These are phyloP conservation scores for Kurtzmaniella quercitrusa DNA, from an alignment of 1,139 yeast species.

Conservation along the genomic window DNA sequence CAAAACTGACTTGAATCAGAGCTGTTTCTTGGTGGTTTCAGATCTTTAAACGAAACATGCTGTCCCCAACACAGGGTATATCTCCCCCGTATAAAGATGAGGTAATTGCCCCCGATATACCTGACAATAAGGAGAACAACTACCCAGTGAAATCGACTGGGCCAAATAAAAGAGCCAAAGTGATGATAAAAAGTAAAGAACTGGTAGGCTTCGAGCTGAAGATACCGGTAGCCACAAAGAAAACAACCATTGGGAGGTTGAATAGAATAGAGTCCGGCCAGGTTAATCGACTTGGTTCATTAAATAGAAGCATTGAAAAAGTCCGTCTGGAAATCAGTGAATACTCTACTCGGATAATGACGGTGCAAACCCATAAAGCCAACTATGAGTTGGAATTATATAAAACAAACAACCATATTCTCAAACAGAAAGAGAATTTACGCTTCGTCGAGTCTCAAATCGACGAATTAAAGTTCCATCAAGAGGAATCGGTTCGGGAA, in stretches of 20 bases:
- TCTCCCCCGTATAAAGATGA: neutral
- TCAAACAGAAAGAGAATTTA: conserved; percentile 18
- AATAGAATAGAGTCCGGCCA: conserved; percentile 11
- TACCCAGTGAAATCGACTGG: neutral
- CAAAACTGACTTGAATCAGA: too few species aligned
- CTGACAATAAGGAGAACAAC: conserved; percentile 9
- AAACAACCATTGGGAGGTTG: conserved; percentile 4
- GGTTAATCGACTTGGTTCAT: conserved; percentile 9
- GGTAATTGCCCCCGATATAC: neutral
- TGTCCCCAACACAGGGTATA: neutral
- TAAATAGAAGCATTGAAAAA: conserved; percentile 13
- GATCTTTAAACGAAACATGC: neutral
- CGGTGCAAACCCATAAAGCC: conserved; percentile 36
- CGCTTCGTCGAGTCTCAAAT: conserved; percentile 20
- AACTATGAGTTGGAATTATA: conserved; percentile 31
- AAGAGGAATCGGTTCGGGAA: conserved; percentile 21
- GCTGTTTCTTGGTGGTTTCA: too few species aligned
- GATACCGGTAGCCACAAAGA: neutral
- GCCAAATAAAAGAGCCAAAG: neutral
- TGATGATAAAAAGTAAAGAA: neutral
- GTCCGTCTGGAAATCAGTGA: conserved; percentile 16
- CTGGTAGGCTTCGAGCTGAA: conserved; percentile 14
- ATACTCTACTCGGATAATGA: conserved; percentile 21
- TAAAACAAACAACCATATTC: conserved; percentile 33
- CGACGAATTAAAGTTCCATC: conserved; percentile 26